These are phyloP conservation scores for Cryptococcus jaspeensis DNA, from an alignment of 1,284 basidiomycete genomes.

Conservation along the genomic window DNA sequence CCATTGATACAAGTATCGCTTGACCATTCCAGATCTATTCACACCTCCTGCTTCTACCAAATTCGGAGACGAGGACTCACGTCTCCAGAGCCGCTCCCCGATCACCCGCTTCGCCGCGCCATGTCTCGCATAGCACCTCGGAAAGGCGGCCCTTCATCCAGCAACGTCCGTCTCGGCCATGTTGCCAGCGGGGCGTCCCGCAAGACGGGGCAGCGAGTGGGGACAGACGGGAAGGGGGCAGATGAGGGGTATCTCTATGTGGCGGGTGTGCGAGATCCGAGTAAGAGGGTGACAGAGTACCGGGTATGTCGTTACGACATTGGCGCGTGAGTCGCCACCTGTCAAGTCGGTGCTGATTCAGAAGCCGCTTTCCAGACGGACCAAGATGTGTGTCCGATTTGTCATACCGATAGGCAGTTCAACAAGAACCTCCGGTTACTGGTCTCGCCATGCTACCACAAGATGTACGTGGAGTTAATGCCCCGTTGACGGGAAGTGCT, in stretches of 20 bases:
- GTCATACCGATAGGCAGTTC: slow-evolving; percentile 93
- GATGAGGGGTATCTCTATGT: slow-evolving; percentile 46
- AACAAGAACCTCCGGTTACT: slow-evolving; percentile 91
- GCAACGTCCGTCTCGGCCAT: too few relatives aligned
- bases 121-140: neutral
- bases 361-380: slow-evolving; percentile 61
- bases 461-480: slow-evolving; percentile 65
- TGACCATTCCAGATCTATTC: too few relatives aligned
- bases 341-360: neutral
- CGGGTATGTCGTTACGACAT: slow-evolving; percentile 25
- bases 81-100: too few relatives aligned
- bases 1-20: too few relatives aligned
- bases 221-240: slow-evolving; percentile 18
- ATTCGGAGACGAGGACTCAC: too few relatives aligned
- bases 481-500: neutral
- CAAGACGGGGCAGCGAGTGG: slow-evolving; percentile 18
- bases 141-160: neutral
- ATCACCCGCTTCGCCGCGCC: neutral
- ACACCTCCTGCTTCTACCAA: too few relatives aligned
- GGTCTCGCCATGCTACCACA: slow-evolving; percentile 97
- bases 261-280: slow-evolving; percentile 44
- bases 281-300: slow-evolving; percentile 45
- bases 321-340: neutral
- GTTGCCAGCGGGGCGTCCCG: neutral
- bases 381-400: slow-evolving; percentile 94